Conservation (phyloP, 352 stramenopile species). For the Globisporangium camurandrum region DNA sequence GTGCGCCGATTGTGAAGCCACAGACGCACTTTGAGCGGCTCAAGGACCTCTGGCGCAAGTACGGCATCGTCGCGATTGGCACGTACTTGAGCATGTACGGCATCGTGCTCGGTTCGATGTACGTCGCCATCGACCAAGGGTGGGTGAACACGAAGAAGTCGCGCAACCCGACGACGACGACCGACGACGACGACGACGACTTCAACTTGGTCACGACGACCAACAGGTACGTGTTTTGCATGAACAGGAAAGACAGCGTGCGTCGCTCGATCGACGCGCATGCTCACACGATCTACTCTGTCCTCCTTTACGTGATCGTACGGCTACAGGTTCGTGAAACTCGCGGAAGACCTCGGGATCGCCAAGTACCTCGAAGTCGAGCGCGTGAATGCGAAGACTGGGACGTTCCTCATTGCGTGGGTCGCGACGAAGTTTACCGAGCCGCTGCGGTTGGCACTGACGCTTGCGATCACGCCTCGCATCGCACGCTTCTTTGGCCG, state of each 20-base stretch:
- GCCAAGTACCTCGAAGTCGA: slow-evolving; percentile 77
- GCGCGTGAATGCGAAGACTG: slow-evolving; percentile 73
- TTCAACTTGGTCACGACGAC: slow-evolving; percentile 79
- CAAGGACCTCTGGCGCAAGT: slow-evolving; percentile 80
- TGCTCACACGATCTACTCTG: no score
- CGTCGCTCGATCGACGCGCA: no score
- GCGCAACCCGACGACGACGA: slow-evolving; percentile 10
- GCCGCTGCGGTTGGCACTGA: slow-evolving; percentile 68
- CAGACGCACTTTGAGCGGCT: slow-evolving; percentile 44
- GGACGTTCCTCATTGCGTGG: slow-evolving; percentile 77
- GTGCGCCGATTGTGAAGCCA: slow-evolving; percentile 25
- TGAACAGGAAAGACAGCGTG: background rate
- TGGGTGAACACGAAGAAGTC: slow-evolving; percentile 55
- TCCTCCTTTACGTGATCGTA: no score
- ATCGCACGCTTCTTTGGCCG: slow-evolving; percentile 67
- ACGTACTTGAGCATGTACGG: slow-evolving; percentile 82
- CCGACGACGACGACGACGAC: slow-evolving; percentile 22
- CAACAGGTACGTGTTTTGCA: slow-evolving; percentile 51
- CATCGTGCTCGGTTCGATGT: slow-evolving; percentile 68
- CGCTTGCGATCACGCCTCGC: slow-evolving; percentile 68
- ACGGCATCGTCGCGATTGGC: slow-evolving; percentile 73
- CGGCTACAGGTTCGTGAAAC: slow-evolving; percentile 60
- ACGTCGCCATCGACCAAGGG: slow-evolving; percentile 73
- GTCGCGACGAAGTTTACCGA: slow-evolving; percentile 86
- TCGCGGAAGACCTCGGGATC: slow-evolving; percentile 63